Evolutionary conservation across 2,329 filamentous ascomycete species (phyloP).

Genomic region (Sporothrix luriei): DNA sequence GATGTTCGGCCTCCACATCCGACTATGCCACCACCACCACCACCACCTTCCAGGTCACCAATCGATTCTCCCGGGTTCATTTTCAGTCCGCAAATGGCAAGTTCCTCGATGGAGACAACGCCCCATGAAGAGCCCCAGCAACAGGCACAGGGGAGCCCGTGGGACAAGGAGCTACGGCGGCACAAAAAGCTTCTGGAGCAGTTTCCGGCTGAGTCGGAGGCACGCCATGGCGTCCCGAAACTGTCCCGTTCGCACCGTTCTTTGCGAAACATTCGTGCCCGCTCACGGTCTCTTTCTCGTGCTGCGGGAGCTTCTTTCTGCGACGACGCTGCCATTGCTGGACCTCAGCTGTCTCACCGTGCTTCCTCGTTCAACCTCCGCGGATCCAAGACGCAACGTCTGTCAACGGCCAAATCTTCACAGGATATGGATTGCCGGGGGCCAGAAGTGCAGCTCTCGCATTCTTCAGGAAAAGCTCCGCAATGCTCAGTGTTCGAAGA

Average conservation of each 20-base stretch:
- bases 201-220: slow-evolving; percentile 27
- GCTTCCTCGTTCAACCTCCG: slow-evolving; percentile 16
- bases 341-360: background rate
- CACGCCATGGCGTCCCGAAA: slow-evolving; percentile 18
- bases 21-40: slow-evolving; percentile 25
- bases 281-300: slow-evolving; percentile 30
- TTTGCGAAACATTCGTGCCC: slow-evolving; percentile 34
- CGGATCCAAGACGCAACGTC: slow-evolving; percentile 20
- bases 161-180: slow-evolving; percentile 31
- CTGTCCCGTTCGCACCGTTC: slow-evolving; percentile 32
- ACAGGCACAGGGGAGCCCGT: background rate
- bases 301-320: slow-evolving; percentile 5
- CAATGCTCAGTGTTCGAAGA: slow-evolving; percentile 35
- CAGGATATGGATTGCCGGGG: background rate
- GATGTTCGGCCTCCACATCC: slow-evolving; percentile 12
- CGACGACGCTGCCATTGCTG: slow-evolving; percentile 6
- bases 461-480: background rate
- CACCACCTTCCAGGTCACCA: slow-evolving; percentile 13
- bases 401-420: slow-evolving; percentile 25
- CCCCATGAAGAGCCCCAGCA: background rate
- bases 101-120: background rate
- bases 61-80: background rate
- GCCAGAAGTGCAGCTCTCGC: background rate
- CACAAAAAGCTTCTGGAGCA: slow-evolving; percentile 33
- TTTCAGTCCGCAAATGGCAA: background rate